Conservation (phyloP, 225 moss, liverwort and hornwort species). For the Bryoerythrophyllum caledonicum region DNA sequence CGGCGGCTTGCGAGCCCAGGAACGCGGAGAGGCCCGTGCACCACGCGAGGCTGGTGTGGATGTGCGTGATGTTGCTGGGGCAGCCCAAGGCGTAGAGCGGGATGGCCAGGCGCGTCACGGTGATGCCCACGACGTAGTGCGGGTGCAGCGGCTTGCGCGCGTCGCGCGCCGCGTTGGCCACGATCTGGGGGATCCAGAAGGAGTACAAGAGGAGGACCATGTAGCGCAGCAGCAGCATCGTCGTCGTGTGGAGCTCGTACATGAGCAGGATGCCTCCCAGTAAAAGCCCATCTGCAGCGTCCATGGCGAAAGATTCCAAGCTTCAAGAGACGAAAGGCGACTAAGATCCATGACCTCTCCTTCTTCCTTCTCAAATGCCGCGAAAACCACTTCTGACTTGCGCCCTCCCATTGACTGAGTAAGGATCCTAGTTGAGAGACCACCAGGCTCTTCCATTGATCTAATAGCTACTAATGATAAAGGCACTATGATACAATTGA, state of each 20-base stretch:
- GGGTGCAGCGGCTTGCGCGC: constrained; percentile 91
- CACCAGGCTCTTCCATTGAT: too few relatives aligned
- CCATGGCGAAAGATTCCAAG: neutral
- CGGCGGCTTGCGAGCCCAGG: constrained; percentile 70
- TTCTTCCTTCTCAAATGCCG: too few relatives aligned
- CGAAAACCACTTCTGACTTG: too few relatives aligned
- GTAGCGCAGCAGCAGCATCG: constrained; percentile 62
- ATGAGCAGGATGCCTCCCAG: constrained; percentile 91
- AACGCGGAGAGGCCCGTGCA: constrained; percentile 76
- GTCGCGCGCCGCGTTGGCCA: constrained; percentile 88
- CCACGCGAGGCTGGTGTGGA: constrained; percentile 80
- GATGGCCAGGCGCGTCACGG: constrained; percentile 82
- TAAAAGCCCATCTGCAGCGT: constrained; percentile 80
- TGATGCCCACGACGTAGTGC: constrained; percentile 91
- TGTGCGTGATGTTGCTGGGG: constrained; percentile 87
- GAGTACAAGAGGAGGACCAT: constrained; percentile 85
- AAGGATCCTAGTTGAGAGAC: too few relatives aligned
- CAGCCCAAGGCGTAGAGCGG: constrained; percentile 90
- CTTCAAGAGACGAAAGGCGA: too few relatives aligned
- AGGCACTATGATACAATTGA: too few relatives aligned
- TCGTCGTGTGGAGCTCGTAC: constrained; percentile 88
- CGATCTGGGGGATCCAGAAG: constrained; percentile 97
- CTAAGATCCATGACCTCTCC: too few relatives aligned
- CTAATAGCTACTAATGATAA: too few relatives aligned
- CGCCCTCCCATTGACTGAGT: too few relatives aligned